Evolutionary conservation across 2,329 filamentous ascomycete species (phyloP).

Genomic region (Tolypocladium amazonense): DNA sequence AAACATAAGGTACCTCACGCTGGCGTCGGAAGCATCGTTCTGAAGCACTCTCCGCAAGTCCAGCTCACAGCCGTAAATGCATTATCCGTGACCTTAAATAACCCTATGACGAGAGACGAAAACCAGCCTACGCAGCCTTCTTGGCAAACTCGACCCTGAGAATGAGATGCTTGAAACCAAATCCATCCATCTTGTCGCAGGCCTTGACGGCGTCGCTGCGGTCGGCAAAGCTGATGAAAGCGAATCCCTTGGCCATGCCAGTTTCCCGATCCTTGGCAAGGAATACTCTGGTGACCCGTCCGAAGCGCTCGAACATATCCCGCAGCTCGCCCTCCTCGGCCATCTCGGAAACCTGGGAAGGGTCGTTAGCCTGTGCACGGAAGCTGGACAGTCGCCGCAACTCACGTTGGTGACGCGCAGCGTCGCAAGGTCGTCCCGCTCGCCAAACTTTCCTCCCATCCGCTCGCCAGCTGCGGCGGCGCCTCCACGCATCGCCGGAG

Average conservation of each 20-base stretch:
- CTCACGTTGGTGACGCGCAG: conserved; percentile 94
- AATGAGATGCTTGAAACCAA: conserved; percentile 79
- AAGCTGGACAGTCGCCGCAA: conserved; percentile 14
- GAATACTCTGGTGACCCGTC: conserved; percentile 94
- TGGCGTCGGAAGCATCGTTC: neutral
- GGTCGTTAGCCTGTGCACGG: neutral
- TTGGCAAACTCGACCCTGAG: conserved; percentile 82
- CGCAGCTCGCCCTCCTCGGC: conserved; percentile 92
- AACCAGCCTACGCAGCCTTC: conserved; percentile 40
- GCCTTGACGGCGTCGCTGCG: conserved; percentile 81
- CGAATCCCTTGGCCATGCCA: conserved; percentile 92
- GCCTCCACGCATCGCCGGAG: conserved; percentile 77
- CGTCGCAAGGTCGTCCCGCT: conserved; percentile 92
- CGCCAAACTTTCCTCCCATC: conserved; percentile 72
- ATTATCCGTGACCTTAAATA: conserved; percentile 2
- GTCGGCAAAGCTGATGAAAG: conserved; percentile 95
- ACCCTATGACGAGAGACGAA: neutral
- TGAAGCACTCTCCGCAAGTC: neutral
- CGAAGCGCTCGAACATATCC: conserved; percentile 96
- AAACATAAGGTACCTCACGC: neutral
- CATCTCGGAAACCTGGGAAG: conserved; percentile 78
- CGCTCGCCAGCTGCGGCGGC: conserved; percentile 58
- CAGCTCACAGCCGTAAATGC: neutral
- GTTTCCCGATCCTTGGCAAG: conserved; percentile 96
- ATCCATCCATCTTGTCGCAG: conserved; percentile 97